A percentile compares a stretch with the other conserved stretches of the same genome.
Conservation (phyloP, 2,329 filamentous ascomycete species). For the Didymella arachidicola region DNA sequence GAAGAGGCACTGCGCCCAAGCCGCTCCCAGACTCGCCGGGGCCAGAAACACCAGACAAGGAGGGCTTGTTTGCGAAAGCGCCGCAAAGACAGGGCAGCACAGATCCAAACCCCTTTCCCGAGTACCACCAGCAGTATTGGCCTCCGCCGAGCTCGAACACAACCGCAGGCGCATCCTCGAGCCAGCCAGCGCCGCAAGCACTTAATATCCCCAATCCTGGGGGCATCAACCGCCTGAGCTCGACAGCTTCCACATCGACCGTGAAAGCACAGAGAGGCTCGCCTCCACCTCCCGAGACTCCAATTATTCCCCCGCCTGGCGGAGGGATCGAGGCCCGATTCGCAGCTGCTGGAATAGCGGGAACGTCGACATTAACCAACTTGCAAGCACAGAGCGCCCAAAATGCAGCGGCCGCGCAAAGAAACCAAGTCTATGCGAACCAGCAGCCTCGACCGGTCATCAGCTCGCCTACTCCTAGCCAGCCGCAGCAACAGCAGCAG, state of each 20-base stretch:
- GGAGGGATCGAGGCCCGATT: constrained; percentile 91
- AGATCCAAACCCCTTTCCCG: constrained; percentile 55
- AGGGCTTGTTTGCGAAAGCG: constrained; percentile 78
- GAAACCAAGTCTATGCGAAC: constrained; percentile 75
- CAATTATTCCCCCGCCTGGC: constrained; percentile 76
- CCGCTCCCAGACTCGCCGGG: constrained; percentile 84
- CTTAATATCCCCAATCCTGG: constrained; percentile 62
- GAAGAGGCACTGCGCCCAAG: constrained; percentile 81
- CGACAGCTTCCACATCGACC: constrained; percentile 91
- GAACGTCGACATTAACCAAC: constrained; percentile 80
- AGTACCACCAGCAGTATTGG: constrained; percentile 69
- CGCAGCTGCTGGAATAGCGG: constrained; percentile 88
- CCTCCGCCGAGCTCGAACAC: constrained; percentile 52
- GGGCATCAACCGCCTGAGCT: constrained; percentile 70
- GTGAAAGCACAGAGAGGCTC: constrained; percentile 91
- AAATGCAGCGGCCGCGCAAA: constrained; percentile 82
- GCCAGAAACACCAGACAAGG: constrained; percentile 75
- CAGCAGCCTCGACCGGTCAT: constrained; percentile 57
- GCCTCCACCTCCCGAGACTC: constrained; percentile 92
- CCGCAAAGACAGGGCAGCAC: constrained; percentile 51
- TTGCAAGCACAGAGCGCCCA: constrained; percentile 77
- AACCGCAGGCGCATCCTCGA: constrained; percentile 25
- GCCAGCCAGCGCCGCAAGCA: constrained; percentile 40
- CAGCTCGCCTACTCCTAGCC: constrained; percentile 53
- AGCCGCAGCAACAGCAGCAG: constrained; percentile 40